Base-by-base conservation (phyloP, 2,329 filamentous ascomycete species). In the Trichophyton equinum region DNA sequence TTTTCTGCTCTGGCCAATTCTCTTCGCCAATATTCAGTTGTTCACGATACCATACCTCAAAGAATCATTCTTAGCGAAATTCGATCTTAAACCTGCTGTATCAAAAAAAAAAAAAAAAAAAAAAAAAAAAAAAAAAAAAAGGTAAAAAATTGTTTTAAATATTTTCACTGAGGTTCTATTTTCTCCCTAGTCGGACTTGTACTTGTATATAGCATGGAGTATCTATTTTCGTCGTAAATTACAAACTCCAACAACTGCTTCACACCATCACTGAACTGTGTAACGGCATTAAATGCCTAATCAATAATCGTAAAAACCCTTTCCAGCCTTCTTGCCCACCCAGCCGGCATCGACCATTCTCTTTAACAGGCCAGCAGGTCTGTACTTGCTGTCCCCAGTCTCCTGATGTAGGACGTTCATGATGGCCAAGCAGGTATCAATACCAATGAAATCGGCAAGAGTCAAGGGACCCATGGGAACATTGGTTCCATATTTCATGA, bases 401-500 rank as follows among this genome's bases (percentile, higher is more conserved):
- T 97, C 91, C 62, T 84, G 80, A 71, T 97, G 85, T 69, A 99
- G 75, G 3, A 97, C 94, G 75, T 88, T 91, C 94, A 99, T 99
- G 70, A 99, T 99, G 22, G 92, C 85, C 64, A 97, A 78, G 71
- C 94, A 99, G 0, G 94, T 99, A 73, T 99, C 94, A 51, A 99
- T 80, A 6, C 94, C 94, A 69, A 99, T 97, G 70, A 99, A 99
- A 74, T 99, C 94, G 1, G 94, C 94, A 68, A 99, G 77, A 69
- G 91, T 86, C 66, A 99, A 79, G 8, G 94, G 94, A 0, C 94
- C 94, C 94, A 99, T 99, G 25, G 94, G 94, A 46, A 99, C 94
- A 71, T 96, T 96, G 22, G 94, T 99, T 55, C 94, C 94, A 68
- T 96, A 96, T 82, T 96, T 97, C 94, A 99, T 99, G 69, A 99